These are phyloP conservation scores for Talaromyces trachyspermus DNA, from an alignment of 495 filamentous ascomycete genomes.

Conservation along the genomic window DNA sequence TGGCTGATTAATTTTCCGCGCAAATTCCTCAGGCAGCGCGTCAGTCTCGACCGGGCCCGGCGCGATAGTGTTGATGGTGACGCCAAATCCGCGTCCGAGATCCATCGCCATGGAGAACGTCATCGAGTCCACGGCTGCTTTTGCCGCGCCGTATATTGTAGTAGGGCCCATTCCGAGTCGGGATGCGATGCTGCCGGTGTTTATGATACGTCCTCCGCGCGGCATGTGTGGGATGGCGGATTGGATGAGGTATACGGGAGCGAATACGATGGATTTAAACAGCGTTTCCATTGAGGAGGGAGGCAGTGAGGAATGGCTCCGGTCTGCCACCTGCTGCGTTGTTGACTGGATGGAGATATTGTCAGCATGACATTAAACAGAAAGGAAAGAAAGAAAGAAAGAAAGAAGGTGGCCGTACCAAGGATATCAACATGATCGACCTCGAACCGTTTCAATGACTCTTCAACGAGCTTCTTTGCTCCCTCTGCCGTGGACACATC, in stretches of 20 bases:
- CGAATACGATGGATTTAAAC: conserved; percentile 23
- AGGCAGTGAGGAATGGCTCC: conserved; percentile 5
- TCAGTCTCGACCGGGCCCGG: conserved; percentile 34
- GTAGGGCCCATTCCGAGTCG: conserved; percentile 16
- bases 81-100: conserved; percentile 22
- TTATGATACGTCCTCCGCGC: conserved; percentile 36
- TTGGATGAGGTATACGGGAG: conserved; percentile 30
- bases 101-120: conserved; percentile 25
- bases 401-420: conserved; percentile 12
- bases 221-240: conserved; percentile 34
- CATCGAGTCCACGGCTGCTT: conserved; percentile 27
- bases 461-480: conserved; percentile 10
- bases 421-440: conserved; percentile 21
- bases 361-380: too few relatives aligned
- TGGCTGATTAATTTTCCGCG: conserved; percentile 14
- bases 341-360: conserved; percentile 8
- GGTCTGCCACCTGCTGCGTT: conserved; percentile 12
- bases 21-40: conserved; percentile 16
- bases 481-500: conserved; percentile 21
- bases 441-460: conserved; percentile 7
- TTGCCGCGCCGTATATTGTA: conserved; percentile 23
- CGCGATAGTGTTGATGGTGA: conserved; percentile 30
- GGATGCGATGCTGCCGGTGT: conserved; percentile 36
- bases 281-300: conserved; percentile 4
- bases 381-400: background rate